These are phyloP conservation scores for Aspergillus ibericus DNA, from an alignment of 2,329 filamentous ascomycete genomes.

Conservation along the genomic window DNA sequence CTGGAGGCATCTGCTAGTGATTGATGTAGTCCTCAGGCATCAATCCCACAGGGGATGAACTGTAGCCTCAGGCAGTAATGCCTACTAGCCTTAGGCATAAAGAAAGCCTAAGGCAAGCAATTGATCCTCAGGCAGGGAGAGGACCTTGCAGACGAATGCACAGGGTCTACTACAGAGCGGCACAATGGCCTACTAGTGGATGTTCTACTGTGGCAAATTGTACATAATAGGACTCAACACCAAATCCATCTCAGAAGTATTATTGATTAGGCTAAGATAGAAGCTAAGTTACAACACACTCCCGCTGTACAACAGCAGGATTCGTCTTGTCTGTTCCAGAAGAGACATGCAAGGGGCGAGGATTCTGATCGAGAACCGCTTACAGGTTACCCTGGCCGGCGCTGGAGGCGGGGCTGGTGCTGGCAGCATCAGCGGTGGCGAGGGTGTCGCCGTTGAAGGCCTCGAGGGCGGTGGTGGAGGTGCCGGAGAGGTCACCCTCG, in stretches of 20 bases:
- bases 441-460: not conserved
- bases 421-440: not conserved
- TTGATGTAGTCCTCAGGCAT: no score
- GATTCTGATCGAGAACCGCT: not conserved
- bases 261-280: constrained; percentile 6
- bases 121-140: not conserved
- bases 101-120: not conserved
- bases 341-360: not conserved
- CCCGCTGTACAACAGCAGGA: not conserved
- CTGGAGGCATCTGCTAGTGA: no score
- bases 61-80: no score
- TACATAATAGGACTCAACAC: not conserved
- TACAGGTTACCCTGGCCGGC: constrained; percentile 7
- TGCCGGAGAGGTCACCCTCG: constrained; percentile 2
- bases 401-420: constrained; percentile 1
- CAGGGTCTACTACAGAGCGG: no score
- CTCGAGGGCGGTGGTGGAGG: not conserved
- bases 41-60: no score
- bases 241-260: constrained; percentile 1
- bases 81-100: no score
- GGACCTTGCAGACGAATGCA: no score
- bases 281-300: constrained; percentile 1
- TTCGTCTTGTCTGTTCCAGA: not conserved
- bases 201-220: not conserved
- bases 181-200: not conserved